phyloP scores from a whole-genome alignment of 768 basidiomycete species.

The Thelephora ganbajun region DNA sequence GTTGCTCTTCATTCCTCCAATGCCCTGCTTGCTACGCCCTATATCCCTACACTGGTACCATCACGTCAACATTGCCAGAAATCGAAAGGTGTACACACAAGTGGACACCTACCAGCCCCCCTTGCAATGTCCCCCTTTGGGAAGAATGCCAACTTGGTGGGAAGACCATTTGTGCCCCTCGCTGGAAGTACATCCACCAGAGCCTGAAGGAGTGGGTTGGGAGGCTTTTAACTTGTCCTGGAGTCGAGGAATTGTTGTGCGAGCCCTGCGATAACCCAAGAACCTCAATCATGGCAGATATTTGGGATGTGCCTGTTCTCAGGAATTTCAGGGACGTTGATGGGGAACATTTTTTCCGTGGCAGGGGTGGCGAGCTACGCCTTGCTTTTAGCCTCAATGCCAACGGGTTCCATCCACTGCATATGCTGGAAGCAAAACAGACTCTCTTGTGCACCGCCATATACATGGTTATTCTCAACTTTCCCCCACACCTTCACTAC shows the following conservation, averaged over 20 bases:
- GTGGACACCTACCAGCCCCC: not conserved
- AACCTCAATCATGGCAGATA: slow-evolving; percentile 7
- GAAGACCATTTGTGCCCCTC: slow-evolving; percentile 3
- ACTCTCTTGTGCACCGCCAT: slow-evolving; percentile 7
- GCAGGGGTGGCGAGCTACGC: not conserved
- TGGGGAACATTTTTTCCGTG: slow-evolving; percentile 11
- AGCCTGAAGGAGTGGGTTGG: slow-evolving; percentile 17
- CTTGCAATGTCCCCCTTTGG: not conserved
- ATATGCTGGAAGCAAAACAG: slow-evolving; percentile 4
- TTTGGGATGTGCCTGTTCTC: slow-evolving; percentile 16
- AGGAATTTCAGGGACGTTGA: slow-evolving; percentile 14
- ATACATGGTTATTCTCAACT: slow-evolving; percentile 14
- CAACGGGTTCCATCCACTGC: slow-evolving; percentile 8
- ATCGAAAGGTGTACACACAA: not conserved
- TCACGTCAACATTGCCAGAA: slow-evolving; percentile 1
- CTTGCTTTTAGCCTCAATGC: slow-evolving; percentile 6
- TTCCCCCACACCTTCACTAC: slow-evolving; percentile 11
- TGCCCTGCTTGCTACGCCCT: slow-evolving; percentile 14
- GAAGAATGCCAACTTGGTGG: not conserved
- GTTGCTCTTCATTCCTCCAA: slow-evolving; percentile 10
- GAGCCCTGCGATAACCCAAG: not conserved
- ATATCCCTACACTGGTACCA: not conserved
- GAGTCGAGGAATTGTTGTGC: slow-evolving; percentile 15
- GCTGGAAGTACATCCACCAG: slow-evolving; percentile 13
- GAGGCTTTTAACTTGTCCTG: slow-evolving; percentile 13